Evolutionary conservation across 768 basidiomycete genomes (phyloP).

Genomic region (Pisolithus tinctorius): DNA sequence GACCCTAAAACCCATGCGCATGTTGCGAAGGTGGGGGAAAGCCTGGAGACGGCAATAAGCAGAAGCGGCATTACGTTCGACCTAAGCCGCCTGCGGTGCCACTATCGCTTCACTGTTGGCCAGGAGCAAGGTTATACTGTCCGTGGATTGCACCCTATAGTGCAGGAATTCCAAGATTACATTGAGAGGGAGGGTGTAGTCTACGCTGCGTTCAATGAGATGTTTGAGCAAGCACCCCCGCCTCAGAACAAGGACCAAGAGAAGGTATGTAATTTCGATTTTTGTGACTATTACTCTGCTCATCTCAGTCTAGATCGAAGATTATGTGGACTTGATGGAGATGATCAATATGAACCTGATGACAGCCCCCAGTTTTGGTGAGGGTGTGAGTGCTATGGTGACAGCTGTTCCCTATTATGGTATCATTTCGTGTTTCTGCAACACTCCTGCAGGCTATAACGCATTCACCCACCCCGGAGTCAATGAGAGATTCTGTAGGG

Average conservation of each 20-base stretch:
- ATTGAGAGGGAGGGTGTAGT: slow-evolving; percentile 22
- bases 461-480: slow-evolving; percentile 19
- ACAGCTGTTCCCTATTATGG: background rate
- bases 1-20: background rate
- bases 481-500: slow-evolving; percentile 39
- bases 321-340: background rate
- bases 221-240: slow-evolving; percentile 27
- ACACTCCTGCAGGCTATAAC: background rate
- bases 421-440: background rate
- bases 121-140: background rate
- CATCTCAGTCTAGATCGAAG: background rate
- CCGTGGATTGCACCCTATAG: too few relatives aligned
- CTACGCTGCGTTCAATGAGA: slow-evolving; percentile 28
- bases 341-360: slow-evolving; percentile 2
- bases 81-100: background rate
- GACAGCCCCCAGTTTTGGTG: background rate
- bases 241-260: background rate
- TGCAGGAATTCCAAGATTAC: slow-evolving; percentile 21
- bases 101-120: slow-evolving; percentile 21
- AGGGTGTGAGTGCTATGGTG: too few relatives aligned
- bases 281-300: too few relatives aligned
- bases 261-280: background rate
- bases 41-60: background rate
- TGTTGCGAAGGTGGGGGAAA: background rate
- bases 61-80: background rate